Evolutionary conservation across 495 filamentous ascomycete species (phyloP).

Genomic region (Neurospora tetraspora): DNA sequence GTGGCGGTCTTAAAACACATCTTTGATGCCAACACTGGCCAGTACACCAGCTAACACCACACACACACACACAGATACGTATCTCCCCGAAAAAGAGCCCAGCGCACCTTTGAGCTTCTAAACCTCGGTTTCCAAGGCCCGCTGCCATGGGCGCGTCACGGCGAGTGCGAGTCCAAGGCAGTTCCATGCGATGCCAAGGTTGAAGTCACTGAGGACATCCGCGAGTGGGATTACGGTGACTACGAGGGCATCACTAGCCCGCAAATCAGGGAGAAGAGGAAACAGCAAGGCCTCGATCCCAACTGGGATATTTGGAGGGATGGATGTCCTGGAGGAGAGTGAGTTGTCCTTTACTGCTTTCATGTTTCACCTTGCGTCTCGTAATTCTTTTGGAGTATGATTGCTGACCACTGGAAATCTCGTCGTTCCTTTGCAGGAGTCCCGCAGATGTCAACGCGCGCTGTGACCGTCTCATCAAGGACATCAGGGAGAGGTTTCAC

Average conservation of each 20-base stretch:
- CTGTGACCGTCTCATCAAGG: slow-evolving; percentile 63
- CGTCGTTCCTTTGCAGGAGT: slow-evolving; percentile 19
- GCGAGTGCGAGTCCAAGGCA: slow-evolving; percentile 20
- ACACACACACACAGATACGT: slow-evolving; percentile 48
- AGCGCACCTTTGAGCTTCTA: slow-evolving; percentile 79
- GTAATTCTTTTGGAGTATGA: neutral
- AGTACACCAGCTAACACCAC: neutral
- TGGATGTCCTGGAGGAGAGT: slow-evolving; percentile 63
- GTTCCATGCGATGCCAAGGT: slow-evolving; percentile 40
- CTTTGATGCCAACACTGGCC: neutral
- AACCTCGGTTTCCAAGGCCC: slow-evolving; percentile 38
- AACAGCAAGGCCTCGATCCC: slow-evolving; percentile 45
- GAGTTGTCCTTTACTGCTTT: slow-evolving; percentile 15
- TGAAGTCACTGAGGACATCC: slow-evolving; percentile 63
- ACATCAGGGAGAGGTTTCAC: slow-evolving; percentile 57
- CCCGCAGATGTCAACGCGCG: slow-evolving; percentile 57
- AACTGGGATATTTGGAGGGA: slow-evolving; percentile 79
- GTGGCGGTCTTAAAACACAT: neutral
- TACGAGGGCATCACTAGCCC: slow-evolving; percentile 83
- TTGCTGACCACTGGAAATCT: neutral
- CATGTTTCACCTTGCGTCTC: neutral
- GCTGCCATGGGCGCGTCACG: slow-evolving; percentile 37
- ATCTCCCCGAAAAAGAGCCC: slow-evolving; percentile 77
- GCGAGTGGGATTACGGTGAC: slow-evolving; percentile 93
- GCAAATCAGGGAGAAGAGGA: slow-evolving; percentile 55